A percentile compares a stretch with the other conserved stretches of the same genome.
These are phyloP conservation scores for Lolium perenne DNA, from an alignment of 176 grass and related monocot species.

Conservation along the genomic window DNA sequence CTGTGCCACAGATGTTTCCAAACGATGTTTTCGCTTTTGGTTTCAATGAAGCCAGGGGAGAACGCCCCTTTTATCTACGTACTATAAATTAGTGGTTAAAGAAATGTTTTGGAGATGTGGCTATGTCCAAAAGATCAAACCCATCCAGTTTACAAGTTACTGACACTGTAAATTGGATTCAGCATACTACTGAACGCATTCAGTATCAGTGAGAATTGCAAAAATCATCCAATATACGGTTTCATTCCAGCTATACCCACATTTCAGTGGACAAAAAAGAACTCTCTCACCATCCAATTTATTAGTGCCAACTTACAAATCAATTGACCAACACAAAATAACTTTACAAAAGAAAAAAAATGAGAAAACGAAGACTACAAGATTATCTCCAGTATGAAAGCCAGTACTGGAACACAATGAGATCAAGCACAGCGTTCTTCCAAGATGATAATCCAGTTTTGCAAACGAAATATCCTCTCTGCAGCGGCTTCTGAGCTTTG, in stretches of 20 bases:
- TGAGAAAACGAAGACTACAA: not conserved
- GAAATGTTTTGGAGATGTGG: not conserved
- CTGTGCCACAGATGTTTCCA: too few species aligned
- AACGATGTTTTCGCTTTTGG: too few species aligned
- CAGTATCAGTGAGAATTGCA: not conserved
- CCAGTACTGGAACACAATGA: not conserved
- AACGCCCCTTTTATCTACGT: too few species aligned
- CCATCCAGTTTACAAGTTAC: not conserved
- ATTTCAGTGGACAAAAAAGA: not conserved
- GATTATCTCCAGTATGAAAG: not conserved
- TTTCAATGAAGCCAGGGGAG: too few species aligned
- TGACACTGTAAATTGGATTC: not conserved
- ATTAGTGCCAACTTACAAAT: slow-evolving; percentile 38
- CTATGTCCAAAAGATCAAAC: not conserved
- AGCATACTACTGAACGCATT: not conserved
- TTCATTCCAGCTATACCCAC: not conserved
- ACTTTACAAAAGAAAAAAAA: slow-evolving; percentile 33
- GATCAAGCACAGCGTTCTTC: slow-evolving; percentile 1
- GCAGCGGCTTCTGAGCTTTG: not conserved
- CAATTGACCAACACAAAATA: slow-evolving; percentile 15
- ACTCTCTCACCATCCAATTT: not conserved
- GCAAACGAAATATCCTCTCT: not conserved
- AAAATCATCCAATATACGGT: not conserved
- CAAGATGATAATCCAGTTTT: not conserved
- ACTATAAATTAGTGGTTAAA: not conserved